These are phyloP conservation scores for Tylopilus rubrobrunneus DNA, from an alignment of 768 basidiomycete species.

Conservation along the genomic window DNA sequence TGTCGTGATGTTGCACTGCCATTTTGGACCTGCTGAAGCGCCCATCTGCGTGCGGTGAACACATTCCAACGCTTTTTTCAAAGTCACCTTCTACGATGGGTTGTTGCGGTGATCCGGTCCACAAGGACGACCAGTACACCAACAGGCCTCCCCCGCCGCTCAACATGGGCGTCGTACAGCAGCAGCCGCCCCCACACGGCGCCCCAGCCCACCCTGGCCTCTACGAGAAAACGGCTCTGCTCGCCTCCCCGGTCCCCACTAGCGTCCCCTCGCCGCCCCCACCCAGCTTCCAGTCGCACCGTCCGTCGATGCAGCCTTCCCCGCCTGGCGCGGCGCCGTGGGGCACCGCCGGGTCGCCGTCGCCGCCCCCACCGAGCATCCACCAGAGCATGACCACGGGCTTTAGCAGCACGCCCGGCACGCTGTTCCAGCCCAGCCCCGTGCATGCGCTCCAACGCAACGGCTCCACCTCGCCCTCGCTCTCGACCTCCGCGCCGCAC, in stretches of 20 bases:
- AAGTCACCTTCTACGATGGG: conserved; percentile 40
- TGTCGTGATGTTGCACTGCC: conserved; percentile 8
- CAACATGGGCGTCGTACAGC: conserved; percentile 37
- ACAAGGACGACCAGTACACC: conserved; percentile 29
- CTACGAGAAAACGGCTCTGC: conserved; percentile 40
- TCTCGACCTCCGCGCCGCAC: conserved; percentile 3
- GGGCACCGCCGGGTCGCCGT: conserved; percentile 28
- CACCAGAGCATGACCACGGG: conserved; percentile 1
- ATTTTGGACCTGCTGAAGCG: conserved; percentile 10
- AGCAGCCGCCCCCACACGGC: conserved; percentile 47
- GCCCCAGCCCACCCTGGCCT: conserved; percentile 25
- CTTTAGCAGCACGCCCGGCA: neutral
- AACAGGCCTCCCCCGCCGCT: conserved; percentile 30
- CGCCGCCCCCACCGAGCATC: conserved; percentile 25
- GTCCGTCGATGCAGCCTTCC: conserved; percentile 14
- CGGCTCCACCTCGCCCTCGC: conserved; percentile 22
- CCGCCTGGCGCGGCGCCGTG: conserved; percentile 18
- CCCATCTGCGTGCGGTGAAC: neutral
- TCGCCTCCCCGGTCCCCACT: conserved; percentile 29
- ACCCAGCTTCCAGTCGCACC: conserved; percentile 27
- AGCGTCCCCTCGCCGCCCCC: conserved; percentile 43
- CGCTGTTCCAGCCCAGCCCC: conserved; percentile 29
- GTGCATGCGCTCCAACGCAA: conserved; percentile 20
- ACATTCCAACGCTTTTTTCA: neutral
- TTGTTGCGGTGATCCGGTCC: conserved; percentile 58